These are phyloP conservation scores for Euphorbia celastroides DNA, from an alignment of 441 rosid species.

Conservation along the genomic window DNA sequence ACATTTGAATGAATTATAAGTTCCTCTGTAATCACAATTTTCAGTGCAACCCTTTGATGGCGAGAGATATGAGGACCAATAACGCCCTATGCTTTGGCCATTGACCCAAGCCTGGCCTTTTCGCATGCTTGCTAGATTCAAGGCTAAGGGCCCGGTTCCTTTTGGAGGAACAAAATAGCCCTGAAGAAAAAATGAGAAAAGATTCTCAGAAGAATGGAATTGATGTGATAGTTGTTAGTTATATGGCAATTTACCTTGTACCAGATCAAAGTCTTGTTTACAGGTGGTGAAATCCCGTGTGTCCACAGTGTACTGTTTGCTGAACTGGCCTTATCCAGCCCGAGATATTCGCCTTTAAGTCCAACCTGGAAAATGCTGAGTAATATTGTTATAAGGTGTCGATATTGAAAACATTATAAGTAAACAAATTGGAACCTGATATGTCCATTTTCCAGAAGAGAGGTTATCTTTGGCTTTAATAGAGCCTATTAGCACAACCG, in stretches of 20 bases:
- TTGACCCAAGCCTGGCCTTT: constrained; percentile 79
- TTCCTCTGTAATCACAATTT: constrained; percentile 58
- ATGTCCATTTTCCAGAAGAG: constrained; percentile 46
- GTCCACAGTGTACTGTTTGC: constrained; percentile 56
- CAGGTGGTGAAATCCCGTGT: constrained; percentile 30
- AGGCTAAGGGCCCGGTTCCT: constrained; percentile 50
- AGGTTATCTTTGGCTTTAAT: constrained; percentile 27
- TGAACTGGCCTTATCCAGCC: constrained; percentile 33
- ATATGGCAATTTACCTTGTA: constrained; percentile 39
- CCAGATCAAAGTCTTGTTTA: constrained; percentile 54
- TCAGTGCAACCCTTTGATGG: constrained; percentile 42
- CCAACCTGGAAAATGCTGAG: constrained; percentile 41
- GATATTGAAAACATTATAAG: not conserved
- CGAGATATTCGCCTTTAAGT: constrained; percentile 52
- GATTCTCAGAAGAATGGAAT: not conserved
- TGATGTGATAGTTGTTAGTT: not conserved
- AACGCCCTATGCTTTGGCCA: constrained; percentile 54
- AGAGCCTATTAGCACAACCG: constrained; percentile 30
- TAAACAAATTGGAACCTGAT: constrained; percentile 39
- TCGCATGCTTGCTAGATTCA: constrained; percentile 60
- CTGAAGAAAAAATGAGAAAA: constrained; percentile 21
- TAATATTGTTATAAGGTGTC: not conserved
- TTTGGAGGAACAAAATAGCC: constrained; percentile 36
- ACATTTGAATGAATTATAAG: constrained; percentile 40
- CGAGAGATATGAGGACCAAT: constrained; percentile 59